A percentile compares a stretch with the other conserved stretches of the same genome.
Evolutionary conservation across 1,284 basidiomycete species (phyloP).

Genomic region (Mycosarcoma maydis): DNA sequence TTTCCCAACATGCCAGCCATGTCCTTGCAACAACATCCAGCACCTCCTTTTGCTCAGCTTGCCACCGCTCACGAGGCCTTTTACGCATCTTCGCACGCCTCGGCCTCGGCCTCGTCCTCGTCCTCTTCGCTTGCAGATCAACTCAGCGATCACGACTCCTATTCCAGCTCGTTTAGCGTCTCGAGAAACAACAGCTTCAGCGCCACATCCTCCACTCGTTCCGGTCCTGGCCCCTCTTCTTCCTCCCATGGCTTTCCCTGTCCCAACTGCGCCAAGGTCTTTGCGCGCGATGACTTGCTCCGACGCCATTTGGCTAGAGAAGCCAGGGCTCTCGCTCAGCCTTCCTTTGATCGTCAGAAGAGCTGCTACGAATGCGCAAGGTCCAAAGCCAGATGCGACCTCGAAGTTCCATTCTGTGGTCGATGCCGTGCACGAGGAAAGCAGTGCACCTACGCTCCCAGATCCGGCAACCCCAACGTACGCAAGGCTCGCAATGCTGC

Average conservation of each 20-base stretch:
- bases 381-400: conserved; percentile 60
- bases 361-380: conserved; percentile 58
- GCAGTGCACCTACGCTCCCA: conserved; percentile 54
- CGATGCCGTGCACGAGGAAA: conserved; percentile 58
- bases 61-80: conserved; percentile 14
- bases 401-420: conserved; percentile 59
- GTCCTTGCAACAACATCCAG: conserved; percentile 16
- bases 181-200: conserved; percentile 24
- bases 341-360: conserved; percentile 58
- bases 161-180: conserved; percentile 36
- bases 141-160: conserved; percentile 43
- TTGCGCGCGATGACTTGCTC: conserved; percentile 54
- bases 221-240: conserved; percentile 40
- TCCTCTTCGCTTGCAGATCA: conserved; percentile 43
- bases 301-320: conserved; percentile 56
- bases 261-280: conserved; percentile 56
- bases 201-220: conserved; percentile 10
- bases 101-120: conserved; percentile 41
- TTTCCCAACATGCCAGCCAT: conserved; percentile 27
- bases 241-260: conserved; percentile 44
- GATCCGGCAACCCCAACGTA: conserved; percentile 60
- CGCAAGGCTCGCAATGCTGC: conserved; percentile 40
- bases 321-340: conserved; percentile 51
- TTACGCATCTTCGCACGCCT: conserved; percentile 42
- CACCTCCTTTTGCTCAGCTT: conserved; percentile 19